Evolutionary conservation across 257 asterid genomes (phyloP).

Genomic region (Petunia axillaris): DNA sequence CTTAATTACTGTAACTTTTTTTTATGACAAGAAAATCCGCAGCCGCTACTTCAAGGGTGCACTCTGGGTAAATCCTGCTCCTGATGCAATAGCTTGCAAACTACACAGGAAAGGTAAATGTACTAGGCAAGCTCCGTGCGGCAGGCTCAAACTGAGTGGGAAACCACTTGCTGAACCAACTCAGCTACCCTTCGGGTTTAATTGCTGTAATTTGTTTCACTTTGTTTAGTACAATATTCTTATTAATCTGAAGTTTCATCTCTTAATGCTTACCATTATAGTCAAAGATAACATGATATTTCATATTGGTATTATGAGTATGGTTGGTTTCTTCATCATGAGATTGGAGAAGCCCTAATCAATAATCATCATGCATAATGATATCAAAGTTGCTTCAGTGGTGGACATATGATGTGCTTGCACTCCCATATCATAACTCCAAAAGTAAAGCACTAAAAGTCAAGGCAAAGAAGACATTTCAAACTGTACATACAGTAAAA

Average conservation of each 20-base stretch:
- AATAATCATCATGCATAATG: conserved; percentile 22
- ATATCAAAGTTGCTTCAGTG: conserved; percentile 19
- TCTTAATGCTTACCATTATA: background rate
- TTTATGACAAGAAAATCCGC: too few relatives aligned
- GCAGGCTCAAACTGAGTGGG: too few relatives aligned
- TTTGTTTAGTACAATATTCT: too few relatives aligned
- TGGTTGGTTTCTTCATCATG: conserved; percentile 24
- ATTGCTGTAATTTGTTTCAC: too few relatives aligned
- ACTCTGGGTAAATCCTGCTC: too few relatives aligned
- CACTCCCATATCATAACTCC: conserved; percentile 16
- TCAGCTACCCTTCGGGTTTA: too few relatives aligned
- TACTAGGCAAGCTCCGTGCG: too few relatives aligned
- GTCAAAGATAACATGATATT: conserved; percentile 14
- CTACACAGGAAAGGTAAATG: too few relatives aligned
- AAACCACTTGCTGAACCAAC: too few relatives aligned
- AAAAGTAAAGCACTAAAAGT: conserved; percentile 19
- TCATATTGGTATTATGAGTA: conserved; percentile 4
- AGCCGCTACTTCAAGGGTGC: too few relatives aligned
- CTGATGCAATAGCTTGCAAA: too few relatives aligned
- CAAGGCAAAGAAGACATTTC: conserved; percentile 34
- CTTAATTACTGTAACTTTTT: background rate
- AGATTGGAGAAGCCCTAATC: background rate
- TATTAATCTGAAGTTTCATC: background rate
- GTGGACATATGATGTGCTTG: conserved; percentile 22
- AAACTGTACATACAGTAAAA: conserved; percentile 33